Base-by-base conservation (phyloP, 805 yeast genomes). In the Ogataea minuta region DNA sequence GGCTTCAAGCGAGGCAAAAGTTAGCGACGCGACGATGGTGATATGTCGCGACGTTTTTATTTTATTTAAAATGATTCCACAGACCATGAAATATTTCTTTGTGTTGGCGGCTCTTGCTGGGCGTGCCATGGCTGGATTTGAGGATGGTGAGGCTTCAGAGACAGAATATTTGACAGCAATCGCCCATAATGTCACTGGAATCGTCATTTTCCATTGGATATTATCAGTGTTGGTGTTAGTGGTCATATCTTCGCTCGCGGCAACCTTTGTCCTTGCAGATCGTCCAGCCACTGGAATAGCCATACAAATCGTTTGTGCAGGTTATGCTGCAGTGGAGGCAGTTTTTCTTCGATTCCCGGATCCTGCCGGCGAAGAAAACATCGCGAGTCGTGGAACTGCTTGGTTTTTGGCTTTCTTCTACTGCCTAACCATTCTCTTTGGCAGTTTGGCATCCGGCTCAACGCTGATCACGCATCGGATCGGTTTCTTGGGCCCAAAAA, bases 161-260 rank as follows among this genome's bases (percentile, higher is more conserved):
- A 34, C 44, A 14, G 15, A 39, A 17, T 34, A 47, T 31, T 36
- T 47, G n/a, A 27, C 28, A 4, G 44, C 34, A 6, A 40, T 42
- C 15, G 46, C 46, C 3, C 74, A 41, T 10, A 50, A 50, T 28
- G 43, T 50, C 41, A 75, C 79, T 6, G 70, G 66, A 2, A 64
- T 78, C 6, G 79, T 77, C 50, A 64, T 82, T 0, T 68, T 79
- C 55, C 91, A 84, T 53, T 84, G 88, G 88, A 54, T 82, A 13
- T 31, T 70, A 14, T 64, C 85, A 0, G 36, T 81, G 14, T 45
- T 62, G 1, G 33, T 75, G 4, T 51, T 79, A 15, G 64, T 81
- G 19, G 48, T 83, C 2, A 7, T 76, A 1, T 86, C 90, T 2
- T 77, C 84, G 0, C 38, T 81, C 1, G 66, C 80, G 1, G 60